Conservation (phyloP, 345 rosid genomes). For the Salix caprea region DNA sequence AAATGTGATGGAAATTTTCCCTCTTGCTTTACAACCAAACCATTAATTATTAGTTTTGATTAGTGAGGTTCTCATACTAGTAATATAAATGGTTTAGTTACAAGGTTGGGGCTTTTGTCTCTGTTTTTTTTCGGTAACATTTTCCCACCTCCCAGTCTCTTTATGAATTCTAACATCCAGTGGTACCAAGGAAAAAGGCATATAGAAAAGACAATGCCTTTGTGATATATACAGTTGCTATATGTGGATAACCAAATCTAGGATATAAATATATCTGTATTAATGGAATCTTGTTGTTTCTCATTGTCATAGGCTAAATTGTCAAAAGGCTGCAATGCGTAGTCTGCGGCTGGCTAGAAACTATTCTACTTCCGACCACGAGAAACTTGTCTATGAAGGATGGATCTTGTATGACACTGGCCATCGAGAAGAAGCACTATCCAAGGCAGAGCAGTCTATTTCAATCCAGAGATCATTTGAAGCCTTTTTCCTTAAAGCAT, state of each 20-base stretch:
- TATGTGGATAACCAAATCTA: background rate
- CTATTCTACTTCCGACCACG: constrained; percentile 69
- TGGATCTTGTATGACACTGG: constrained; percentile 95
- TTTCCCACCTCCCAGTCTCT: background rate
- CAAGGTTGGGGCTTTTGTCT: background rate
- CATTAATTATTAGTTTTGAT: background rate
- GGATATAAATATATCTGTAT: background rate
- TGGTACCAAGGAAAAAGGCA: background rate
- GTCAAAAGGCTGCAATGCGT: constrained; percentile 94
- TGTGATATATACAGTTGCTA: background rate
- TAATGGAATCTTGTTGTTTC: constrained; percentile 4
- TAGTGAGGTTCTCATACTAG: background rate
- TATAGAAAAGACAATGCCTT: background rate
- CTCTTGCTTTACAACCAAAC: background rate
- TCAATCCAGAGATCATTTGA: constrained; percentile 88
- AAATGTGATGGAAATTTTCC: background rate
- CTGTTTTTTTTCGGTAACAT: background rate
- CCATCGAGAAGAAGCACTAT: constrained; percentile 89
- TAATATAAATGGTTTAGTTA: background rate
- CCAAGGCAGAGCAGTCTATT: constrained; percentile 87
- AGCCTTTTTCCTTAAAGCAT: constrained; percentile 96
- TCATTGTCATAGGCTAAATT: constrained; percentile 59
- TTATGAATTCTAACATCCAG: background rate
- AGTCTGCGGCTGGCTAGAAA: constrained; percentile 84
- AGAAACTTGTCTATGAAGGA: constrained; percentile 93